Percentiles rank a stretch among this genome's conserved stretches.
Conservation (phyloP, 306 rosid genomes). For the Sechiopsis laciniata region DNA sequence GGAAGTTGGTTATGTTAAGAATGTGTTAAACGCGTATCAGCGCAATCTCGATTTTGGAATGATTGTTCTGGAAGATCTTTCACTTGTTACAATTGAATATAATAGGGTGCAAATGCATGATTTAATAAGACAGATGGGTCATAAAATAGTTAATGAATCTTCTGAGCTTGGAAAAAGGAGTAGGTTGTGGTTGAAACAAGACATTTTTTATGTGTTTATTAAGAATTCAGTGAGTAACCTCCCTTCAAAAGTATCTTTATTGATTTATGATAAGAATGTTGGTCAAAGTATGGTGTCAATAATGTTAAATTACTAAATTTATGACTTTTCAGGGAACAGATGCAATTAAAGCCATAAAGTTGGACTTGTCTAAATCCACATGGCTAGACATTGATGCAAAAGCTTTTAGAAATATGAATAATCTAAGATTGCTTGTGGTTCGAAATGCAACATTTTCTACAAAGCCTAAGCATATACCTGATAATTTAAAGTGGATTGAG, state of each 20-base stretch:
- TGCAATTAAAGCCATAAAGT: conserved; percentile 11
- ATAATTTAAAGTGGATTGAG: neutral
- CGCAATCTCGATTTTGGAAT: conserved; percentile 25
- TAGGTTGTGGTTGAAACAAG: conserved; percentile 12
- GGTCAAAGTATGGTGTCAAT: too few species aligned
- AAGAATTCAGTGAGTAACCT: neutral
- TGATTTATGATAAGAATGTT: too few species aligned
- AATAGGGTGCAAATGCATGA: conserved; percentile 15
- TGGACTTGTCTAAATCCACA: neutral
- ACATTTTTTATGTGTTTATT: neutral
- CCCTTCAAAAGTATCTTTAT: too few species aligned
- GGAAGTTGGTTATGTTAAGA: neutral
- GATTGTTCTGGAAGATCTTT: conserved; percentile 12
- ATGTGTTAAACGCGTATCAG: conserved; percentile 25
- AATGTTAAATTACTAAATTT: neutral
- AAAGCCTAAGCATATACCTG: neutral
- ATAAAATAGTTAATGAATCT: conserved; percentile 22
- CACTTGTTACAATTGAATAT: conserved; percentile 8
- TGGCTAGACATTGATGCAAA: too few species aligned
- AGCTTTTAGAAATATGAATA: neutral
- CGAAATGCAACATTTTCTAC: neutral
- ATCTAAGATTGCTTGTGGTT: neutral
- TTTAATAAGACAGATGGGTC: conserved; percentile 29
- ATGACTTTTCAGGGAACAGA: neutral
- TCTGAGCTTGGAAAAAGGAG: conserved; percentile 11